Percentiles rank a stretch among this genome's conserved stretches.
phyloP scores from a whole-genome alignment of 2,329 filamentous ascomycete genomes.

The Microdochium bolleyi region DNA sequence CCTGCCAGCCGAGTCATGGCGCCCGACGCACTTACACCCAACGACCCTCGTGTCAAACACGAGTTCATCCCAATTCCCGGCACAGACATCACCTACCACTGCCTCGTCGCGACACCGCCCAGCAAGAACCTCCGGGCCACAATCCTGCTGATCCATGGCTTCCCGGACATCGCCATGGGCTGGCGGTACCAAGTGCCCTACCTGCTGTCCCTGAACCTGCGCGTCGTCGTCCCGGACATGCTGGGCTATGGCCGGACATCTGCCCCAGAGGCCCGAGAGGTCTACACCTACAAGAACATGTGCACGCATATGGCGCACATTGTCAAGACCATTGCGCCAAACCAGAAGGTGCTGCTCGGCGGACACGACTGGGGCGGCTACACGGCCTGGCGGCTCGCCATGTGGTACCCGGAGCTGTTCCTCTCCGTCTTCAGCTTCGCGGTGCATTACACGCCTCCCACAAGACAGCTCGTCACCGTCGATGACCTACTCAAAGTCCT shows the following conservation, averaged over 20 bases:
- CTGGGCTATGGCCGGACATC: slow-evolving; percentile 60
- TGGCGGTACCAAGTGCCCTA: slow-evolving; percentile 66
- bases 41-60: neutral
- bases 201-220: slow-evolving; percentile 50
- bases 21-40: neutral
- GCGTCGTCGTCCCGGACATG: slow-evolving; percentile 62
- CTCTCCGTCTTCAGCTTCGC: slow-evolving; percentile 57
- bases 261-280: slow-evolving; percentile 9
- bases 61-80: neutral
- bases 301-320: slow-evolving; percentile 55
- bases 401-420: slow-evolving; percentile 54
- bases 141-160: slow-evolving; percentile 46
- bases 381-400: slow-evolving; percentile 55
- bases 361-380: slow-evolving; percentile 68
- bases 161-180: slow-evolving; percentile 56
- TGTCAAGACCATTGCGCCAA: slow-evolving; percentile 35
- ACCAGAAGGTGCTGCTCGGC: slow-evolving; percentile 50
- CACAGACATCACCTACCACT: neutral
- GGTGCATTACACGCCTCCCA: slow-evolving; percentile 42
- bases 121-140: slow-evolving; percentile 14
- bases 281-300: slow-evolving; percentile 50
- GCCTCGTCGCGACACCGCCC: neutral
- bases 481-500: slow-evolving; percentile 39
- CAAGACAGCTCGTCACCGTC: slow-evolving; percentile 35
- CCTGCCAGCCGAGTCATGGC: no score